Evolutionary conservation across 2,329 filamentous ascomycete genomes (phyloP).

Genomic region (Samsoniella hepiali): DNA sequence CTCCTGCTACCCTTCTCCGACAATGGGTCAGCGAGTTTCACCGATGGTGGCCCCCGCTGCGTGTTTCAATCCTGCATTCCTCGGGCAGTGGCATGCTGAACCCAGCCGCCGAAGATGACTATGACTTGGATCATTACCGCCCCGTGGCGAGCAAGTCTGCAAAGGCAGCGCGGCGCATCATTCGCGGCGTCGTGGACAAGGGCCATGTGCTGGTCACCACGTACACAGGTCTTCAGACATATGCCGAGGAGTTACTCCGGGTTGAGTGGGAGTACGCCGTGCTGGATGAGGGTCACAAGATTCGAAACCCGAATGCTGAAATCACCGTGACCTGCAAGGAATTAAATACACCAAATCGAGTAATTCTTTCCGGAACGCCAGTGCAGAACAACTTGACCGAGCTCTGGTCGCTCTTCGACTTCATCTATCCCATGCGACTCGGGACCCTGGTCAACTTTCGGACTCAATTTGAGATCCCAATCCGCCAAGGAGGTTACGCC

Average conservation of each 20-base stretch:
- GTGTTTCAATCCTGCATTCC: constrained; percentile 91
- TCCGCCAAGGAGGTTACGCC: constrained; percentile 88
- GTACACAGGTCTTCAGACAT: constrained; percentile 92
- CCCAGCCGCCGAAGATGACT: constrained; percentile 58
- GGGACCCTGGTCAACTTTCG: constrained; percentile 90
- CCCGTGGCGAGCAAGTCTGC: constrained; percentile 33
- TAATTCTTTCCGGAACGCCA: constrained; percentile 93
- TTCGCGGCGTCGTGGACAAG: constrained; percentile 75
- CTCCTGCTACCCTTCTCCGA: constrained; percentile 88
- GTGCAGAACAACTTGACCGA: constrained; percentile 97
- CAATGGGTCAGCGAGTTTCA: constrained; percentile 99
- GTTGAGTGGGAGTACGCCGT: constrained; percentile 92
- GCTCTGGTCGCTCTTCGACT: constrained; percentile 96
- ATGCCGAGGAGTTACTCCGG: constrained; percentile 75
- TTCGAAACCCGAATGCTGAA: constrained; percentile 90
- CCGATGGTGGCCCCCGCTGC: constrained; percentile 97
- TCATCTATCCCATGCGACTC: constrained; percentile 92
- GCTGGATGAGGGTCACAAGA: constrained; percentile 96
- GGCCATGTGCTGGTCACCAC: constrained; percentile 95
- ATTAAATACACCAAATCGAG: constrained; percentile 79
- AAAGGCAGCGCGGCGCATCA: constrained; percentile 72
- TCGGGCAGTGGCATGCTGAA: constrained; percentile 97
- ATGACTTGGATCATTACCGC: constrained; percentile 44
- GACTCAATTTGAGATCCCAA: constrained; percentile 89
- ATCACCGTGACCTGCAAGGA: constrained; percentile 97